Evolutionary conservation across 2,329 filamentous ascomycete species (phyloP).

Genomic region (Penicillium griseofulvum): DNA sequence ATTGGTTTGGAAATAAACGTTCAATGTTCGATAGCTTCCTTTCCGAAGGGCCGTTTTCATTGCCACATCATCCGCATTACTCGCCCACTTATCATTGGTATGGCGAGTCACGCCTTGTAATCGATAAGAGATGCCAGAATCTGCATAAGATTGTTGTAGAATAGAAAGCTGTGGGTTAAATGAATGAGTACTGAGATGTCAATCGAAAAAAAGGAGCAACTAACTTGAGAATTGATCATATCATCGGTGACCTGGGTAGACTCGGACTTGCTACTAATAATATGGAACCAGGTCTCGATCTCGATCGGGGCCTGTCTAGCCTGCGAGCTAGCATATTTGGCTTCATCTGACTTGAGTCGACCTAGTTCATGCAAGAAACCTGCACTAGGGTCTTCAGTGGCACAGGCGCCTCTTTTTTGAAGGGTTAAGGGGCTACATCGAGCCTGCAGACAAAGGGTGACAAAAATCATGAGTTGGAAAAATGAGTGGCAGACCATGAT

Average conservation of each 20-base stretch:
- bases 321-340: conserved; percentile 11
- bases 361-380: conserved; percentile 28
- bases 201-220: conserved; percentile 5
- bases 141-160: conserved; percentile 48
- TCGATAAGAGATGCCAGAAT: conserved; percentile 50
- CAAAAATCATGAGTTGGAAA: conserved; percentile 20
- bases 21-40: conserved; percentile 55
- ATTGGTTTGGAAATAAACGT: conserved; percentile 61
- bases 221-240: conserved; percentile 39
- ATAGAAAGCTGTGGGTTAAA: conserved; percentile 28
- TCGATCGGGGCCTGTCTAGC: conserved; percentile 30
- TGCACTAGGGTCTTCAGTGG: conserved; percentile 29
- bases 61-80: conserved; percentile 46
- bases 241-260: conserved; percentile 28
- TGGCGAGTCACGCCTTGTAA: conserved; percentile 51
- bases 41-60: conserved; percentile 56
- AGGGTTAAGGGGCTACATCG: conserved; percentile 18
- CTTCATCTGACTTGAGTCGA: conserved; percentile 22
- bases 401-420: conserved; percentile 30
- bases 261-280: conserved; percentile 36
- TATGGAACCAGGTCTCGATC: conserved; percentile 46
- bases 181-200: conserved; percentile 1
- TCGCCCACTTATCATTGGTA: conserved; percentile 56
- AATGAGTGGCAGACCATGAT: conserved; percentile 27
- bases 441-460: conserved; percentile 15